Percentiles rank a stretch among this genome's conserved stretches.
Evolutionary conservation across 2,329 filamentous ascomycete genomes (phyloP).

Genomic region (Phoma herbarum): DNA sequence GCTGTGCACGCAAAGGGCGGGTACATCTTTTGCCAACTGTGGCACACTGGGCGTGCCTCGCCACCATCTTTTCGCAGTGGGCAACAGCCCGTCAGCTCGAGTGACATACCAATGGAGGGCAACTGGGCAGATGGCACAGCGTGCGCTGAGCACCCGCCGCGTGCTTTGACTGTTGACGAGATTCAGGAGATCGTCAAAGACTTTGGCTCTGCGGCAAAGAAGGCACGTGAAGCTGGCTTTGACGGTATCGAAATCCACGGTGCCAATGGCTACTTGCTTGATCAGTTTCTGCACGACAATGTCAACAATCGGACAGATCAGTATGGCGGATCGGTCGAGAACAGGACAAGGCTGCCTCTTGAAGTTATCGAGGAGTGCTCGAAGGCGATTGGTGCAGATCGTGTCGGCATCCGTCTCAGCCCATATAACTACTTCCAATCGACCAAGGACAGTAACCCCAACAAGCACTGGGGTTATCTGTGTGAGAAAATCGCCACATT

Average conservation of each 20-base stretch:
- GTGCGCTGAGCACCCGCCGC: slow-evolving; percentile 48
- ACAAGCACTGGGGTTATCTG: slow-evolving; percentile 57
- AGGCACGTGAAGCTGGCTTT: slow-evolving; percentile 49
- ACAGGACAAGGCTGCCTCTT: slow-evolving; percentile 64
- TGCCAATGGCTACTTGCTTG: slow-evolving; percentile 58
- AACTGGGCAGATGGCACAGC: slow-evolving; percentile 52
- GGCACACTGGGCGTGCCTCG: slow-evolving; percentile 59
- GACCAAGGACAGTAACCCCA: slow-evolving; percentile 57
- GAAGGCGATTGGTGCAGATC: slow-evolving; percentile 46
- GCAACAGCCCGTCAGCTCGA: slow-evolving; percentile 48
- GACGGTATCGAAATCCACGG: slow-evolving; percentile 54
- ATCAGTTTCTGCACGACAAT: slow-evolving; percentile 62
- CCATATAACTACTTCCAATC: slow-evolving; percentile 51
- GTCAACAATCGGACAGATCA: slow-evolving; percentile 60
- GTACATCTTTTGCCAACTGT: slow-evolving; percentile 57
- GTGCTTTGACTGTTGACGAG: slow-evolving; percentile 50
- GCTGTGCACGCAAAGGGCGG: slow-evolving; percentile 62
- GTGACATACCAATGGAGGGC: slow-evolving; percentile 54
- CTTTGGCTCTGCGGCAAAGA: slow-evolving; percentile 51
- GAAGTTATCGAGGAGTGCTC: slow-evolving; percentile 57
- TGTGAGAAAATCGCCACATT: slow-evolving; percentile 53
- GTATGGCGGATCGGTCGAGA: slow-evolving; percentile 62
- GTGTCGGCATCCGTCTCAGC: slow-evolving; percentile 45
- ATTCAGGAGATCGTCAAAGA: slow-evolving; percentile 52
- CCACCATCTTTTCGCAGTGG: slow-evolving; percentile 52